phyloP scores from a whole-genome alignment of 1,284 basidiomycete genomes.

The Cutaneotrichosporon spelunceum region DNA sequence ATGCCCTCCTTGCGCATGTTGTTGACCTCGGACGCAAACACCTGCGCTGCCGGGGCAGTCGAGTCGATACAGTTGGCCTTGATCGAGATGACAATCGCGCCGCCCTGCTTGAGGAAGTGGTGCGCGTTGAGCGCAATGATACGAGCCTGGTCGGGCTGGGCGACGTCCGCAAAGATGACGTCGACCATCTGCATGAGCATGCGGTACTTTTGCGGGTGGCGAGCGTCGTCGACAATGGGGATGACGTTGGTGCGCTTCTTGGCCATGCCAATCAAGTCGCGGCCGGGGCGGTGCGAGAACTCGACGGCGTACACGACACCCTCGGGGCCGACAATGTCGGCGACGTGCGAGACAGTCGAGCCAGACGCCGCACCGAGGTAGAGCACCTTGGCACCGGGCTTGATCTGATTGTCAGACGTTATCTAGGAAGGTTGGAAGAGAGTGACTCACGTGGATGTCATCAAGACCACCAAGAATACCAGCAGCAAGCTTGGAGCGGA shows the following conservation, averaged over 20 bases:
- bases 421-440: not conserved
- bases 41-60: slow-evolving; percentile 80
- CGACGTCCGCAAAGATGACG: slow-evolving; percentile 96
- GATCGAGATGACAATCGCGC: slow-evolving; percentile 94
- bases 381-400: slow-evolving; percentile 91
- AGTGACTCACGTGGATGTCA: slow-evolving; percentile 64
- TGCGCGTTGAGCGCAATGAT: slow-evolving; percentile 92
- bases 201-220: slow-evolving; percentile 89
- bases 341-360: slow-evolving; percentile 97
- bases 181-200: slow-evolving; percentile 92
- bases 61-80: slow-evolving; percentile 99
- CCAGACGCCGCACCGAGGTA: slow-evolving; percentile 94
- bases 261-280: slow-evolving; percentile 98
- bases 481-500: slow-evolving; percentile 94
- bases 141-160: slow-evolving; percentile 97
- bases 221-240: slow-evolving; percentile 96
- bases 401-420: slow-evolving; percentile 56
- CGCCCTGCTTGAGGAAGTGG: slow-evolving; percentile 92
- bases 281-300: slow-evolving; percentile 93
- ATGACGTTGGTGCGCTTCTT: slow-evolving; percentile 99
- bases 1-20: slow-evolving; percentile 74
- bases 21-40: slow-evolving; percentile 88
- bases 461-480: slow-evolving; percentile 96
- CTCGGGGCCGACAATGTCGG: slow-evolving; percentile 95
- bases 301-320: slow-evolving; percentile 98